Evolutionary conservation across 140 eudicot species (phyloP), one percentile per base, ranked within the genome.

Genomic region (Bidens hawaiensis): DNA sequence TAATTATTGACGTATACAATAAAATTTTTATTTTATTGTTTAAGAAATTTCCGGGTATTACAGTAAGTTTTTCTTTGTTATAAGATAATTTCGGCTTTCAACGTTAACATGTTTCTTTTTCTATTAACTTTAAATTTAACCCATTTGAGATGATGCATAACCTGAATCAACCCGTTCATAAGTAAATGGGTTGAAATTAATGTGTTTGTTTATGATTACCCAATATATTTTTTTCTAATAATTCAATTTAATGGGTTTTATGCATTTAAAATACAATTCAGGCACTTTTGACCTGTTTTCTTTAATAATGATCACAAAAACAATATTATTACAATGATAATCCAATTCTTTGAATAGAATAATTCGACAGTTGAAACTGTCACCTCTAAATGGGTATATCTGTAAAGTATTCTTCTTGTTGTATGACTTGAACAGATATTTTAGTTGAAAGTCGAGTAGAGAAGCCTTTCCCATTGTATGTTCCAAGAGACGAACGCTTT

Each of bases 401-500:
- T 18, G 56, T 22, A 49, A 22, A 21, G 22, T 49, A 10, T 21
- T 21, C 30, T 22, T 19, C 21, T 24, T 9, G 0, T 36, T 11
- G 16, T 45, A 14, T 54, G 43, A 51, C 41, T 46, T 49, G n/a
- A 17, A 34, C 68, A 88, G 99, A 93, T 79, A 42, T 83, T 64
- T 59, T 49, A 38, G 72, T 78, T 0, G 99, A 93, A 77, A 88
- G 90, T 60, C 81, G 96, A 46, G 95, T 93, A 72, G 96, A 93
- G 78, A 88, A 88, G 81, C 95, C 95, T 31, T 63, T 79, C 48
- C 95, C 99, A 12, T 73, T 85, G 81, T 93, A 93, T 27, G 96
- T 93, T 60, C 99, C 99, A 17, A 79, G 96, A 68, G 99, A 93
- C 38, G 99, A 93, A 75, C 93, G 79, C 33, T 88, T 93, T 52